Evolutionary conservation across 116 monocot species (phyloP), one percentile per base, ranked within the genome.

Genomic region (Posidonia oceanica): DNA sequence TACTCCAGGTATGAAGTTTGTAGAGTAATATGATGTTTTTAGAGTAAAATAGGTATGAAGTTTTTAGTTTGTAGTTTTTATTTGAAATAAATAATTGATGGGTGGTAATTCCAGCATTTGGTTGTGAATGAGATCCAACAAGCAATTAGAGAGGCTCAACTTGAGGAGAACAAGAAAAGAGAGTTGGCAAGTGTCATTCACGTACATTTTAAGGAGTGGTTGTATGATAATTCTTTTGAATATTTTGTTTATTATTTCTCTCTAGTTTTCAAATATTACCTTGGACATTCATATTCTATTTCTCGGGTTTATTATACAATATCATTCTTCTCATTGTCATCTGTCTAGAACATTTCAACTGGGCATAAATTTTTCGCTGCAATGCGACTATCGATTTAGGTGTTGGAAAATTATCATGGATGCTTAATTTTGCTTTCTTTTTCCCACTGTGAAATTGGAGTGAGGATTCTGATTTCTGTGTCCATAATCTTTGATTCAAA

Each of bases 141-240:
- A n/a, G n/a, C n/a, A n/a, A n/a, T n/a, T n/a, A n/a, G n/a, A n/a
- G n/a, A n/a, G n/a, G n/a, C n/a, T n/a, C n/a, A n/a, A n/a, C n/a
- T n/a, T n/a, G n/a, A n/a, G n/a, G n/a, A n/a, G n/a, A n/a, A n/a
- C n/a, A n/a, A n/a, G n/a, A n/a, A n/a, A n/a, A n/a, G n/a, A n/a
- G n/a, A n/a, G n/a, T n/a, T n/a, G n/a, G 80, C 88, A 59, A 79
- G 55, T 74, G 86, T 80, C 7, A 81, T 96, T 74, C 95, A 96
- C 72, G 73, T 73, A 59, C 91, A 91, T 83, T 96, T 96, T 71
- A 96, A 82, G 71, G 95, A 96, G 40, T 96, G 95, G 95, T 75
- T 96, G 66, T 96, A 91, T 67, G 91, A 91, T 96, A 91, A 78
- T 62, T 11, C 67, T 39, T n/a, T n/a, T 70, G 59, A 16, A 52